Base-by-base conservation (phyloP, 116 monocot species). In the Dioscorea cayenensis region DNA sequence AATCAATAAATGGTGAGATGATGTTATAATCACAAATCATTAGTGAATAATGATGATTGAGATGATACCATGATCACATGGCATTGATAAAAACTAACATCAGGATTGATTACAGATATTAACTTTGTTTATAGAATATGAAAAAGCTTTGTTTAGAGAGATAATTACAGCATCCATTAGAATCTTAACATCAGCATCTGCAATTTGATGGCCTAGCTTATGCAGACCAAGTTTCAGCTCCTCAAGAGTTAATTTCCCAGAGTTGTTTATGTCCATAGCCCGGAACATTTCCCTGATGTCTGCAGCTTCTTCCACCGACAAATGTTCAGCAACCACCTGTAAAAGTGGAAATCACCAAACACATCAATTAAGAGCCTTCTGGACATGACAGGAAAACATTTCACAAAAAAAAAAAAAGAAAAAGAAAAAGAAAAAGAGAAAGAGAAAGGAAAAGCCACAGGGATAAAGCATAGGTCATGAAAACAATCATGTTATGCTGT, bases 291-390 rank as follows among this genome's bases (percentile, higher is more conserved):
- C 80, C 69, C 86, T 95, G 73, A 95, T 95, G 49, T 81, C 95
- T 37, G 95, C 91, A 58, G 76, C 89, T 79, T 95, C 95, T 73
- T 95, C 95, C 25, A 83, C 89, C 19, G 91, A 89, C 38, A 95
- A 78, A 86, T 95, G 91, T 37, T 91, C 84, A 58, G 95, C 95
- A 32, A 95, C 80, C 22, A 95, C 89, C 91, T 94, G 82, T 5
- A 32, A 51, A 6, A 23, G 62, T 62, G 22, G 61, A 62, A 62
- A 22, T 62, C 22, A 2, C 5, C 10, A 55, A 55, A 55, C 14
- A 16, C 5, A 55, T 55, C 43, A n/a, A 55, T 55, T 62, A 59
- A 6, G 10, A 59, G 21, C 59, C 1, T 43, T 12, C 7, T 43
- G 12, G 43, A 12, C 43, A 12, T 43, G 6, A 43, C 5, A 43